Percentiles rank a stretch among this genome's conserved stretches.
Conservation (phyloP, 495 filamentous ascomycete species). For the Xylaria flabelliformis region DNA sequence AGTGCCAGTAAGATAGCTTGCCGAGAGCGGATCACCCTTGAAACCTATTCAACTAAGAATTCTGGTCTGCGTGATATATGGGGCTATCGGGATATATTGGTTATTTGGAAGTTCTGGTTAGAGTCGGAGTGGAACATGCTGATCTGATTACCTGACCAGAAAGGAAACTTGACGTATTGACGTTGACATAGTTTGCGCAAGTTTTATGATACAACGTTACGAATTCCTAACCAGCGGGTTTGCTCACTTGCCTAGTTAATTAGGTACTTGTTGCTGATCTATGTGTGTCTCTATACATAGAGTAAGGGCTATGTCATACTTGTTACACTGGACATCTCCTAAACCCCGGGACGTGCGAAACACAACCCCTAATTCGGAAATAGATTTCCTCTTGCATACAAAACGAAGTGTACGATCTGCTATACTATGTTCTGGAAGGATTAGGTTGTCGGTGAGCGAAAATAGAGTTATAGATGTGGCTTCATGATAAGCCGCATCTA, state of each 20-base stretch:
- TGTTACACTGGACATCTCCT: not conserved
- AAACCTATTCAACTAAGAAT: not conserved
- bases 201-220: not conserved
- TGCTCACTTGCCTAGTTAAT: no score
- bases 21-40: not conserved
- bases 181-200: not conserved
- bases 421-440: slow-evolving; percentile 8
- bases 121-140: not conserved
- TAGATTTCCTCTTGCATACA: not conserved
- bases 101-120: slow-evolving; percentile 5
- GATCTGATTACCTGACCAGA: not conserved
- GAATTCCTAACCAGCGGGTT: not conserved
- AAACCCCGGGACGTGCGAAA: not conserved
- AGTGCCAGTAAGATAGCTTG: not conserved
- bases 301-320: not conserved
- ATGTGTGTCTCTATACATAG: not conserved
- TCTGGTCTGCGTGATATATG: slow-evolving; percentile 9
- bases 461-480: not conserved
- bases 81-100: not conserved
- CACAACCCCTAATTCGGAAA: not conserved
- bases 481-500: not conserved
- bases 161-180: not conserved
- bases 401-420: not conserved
- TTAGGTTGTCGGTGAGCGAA: slow-evolving; percentile 13
- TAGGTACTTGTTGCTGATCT: not conserved